These are phyloP conservation scores for Colletotrichum filicis DNA, from an alignment of 2,329 filamentous ascomycete genomes.

Conservation along the genomic window DNA sequence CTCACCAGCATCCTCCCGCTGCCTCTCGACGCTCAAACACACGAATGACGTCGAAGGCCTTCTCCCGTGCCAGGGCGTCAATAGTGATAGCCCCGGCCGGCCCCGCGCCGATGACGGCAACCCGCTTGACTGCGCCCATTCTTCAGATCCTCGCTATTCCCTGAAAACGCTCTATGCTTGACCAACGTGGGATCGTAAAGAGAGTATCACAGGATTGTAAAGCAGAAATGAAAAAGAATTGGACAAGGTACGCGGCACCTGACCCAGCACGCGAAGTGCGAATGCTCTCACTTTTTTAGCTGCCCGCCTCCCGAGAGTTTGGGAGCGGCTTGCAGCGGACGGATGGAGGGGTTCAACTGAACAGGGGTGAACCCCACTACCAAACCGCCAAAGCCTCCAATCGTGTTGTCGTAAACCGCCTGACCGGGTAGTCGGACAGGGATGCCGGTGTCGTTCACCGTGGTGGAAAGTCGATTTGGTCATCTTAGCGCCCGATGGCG, in stretches of 20 bases:
- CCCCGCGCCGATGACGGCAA: slow-evolving; percentile 71
- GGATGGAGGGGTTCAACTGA: neutral
- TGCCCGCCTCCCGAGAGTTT: neutral
- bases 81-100: slow-evolving; percentile 70
- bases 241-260: neutral
- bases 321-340: slow-evolving; percentile 8
- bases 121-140: slow-evolving; percentile 44
- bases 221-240: neutral
- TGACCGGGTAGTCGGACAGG: slow-evolving; percentile 30
- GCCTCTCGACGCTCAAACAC: slow-evolving; percentile 71
- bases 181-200: neutral
- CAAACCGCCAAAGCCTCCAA: neutral
- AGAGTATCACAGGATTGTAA: neutral
- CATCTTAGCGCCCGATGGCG: slow-evolving; percentile 31
- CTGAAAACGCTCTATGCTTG: neutral
- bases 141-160: neutral
- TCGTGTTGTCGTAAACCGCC: slow-evolving; percentile 16
- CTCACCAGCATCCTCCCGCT: slow-evolving; percentile 71
- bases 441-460: neutral
- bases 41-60: slow-evolving; percentile 66
- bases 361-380: slow-evolving; percentile 2
- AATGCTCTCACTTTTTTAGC: slow-evolving; percentile 15
- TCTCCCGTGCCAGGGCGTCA: slow-evolving; percentile 69
- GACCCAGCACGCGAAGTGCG: neutral
- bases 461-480: slow-evolving; percentile 6